These are phyloP conservation scores for Yamadazyma dushanensis DNA, from an alignment of 1,139 yeast species.

Conservation along the genomic window DNA sequence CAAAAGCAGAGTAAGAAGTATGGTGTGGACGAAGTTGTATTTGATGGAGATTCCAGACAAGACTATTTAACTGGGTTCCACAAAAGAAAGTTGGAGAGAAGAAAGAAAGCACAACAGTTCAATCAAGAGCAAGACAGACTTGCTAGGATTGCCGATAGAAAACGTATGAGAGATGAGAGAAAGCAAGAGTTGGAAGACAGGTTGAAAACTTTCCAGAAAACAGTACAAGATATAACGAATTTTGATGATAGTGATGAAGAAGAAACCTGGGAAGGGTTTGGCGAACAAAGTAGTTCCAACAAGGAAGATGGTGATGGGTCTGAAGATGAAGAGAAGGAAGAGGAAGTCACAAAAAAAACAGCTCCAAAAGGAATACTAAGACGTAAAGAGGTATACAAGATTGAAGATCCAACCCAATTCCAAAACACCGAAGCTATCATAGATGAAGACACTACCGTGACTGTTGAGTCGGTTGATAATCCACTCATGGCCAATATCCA, in stretches of 20 bases:
- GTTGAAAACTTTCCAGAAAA: constrained; percentile 56
- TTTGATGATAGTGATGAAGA: constrained; percentile 33
- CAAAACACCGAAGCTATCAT: constrained; percentile 48
- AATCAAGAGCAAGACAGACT: constrained; percentile 75
- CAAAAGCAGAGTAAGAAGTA: constrained; percentile 60
- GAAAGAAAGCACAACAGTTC: constrained; percentile 78
- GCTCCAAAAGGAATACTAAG: constrained; percentile 40
- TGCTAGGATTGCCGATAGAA: constrained; percentile 75
- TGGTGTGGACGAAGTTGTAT: constrained; percentile 77
- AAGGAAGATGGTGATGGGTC: constrained; percentile 16
- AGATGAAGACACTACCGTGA: constrained; percentile 60
- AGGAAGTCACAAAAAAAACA: constrained; percentile 1
- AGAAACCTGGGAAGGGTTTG: constrained; percentile 45
- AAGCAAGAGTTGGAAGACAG: constrained; percentile 64
- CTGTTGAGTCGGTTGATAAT: constrained; percentile 55
- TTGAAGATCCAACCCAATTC: constrained; percentile 35
- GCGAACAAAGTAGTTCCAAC: constrained; percentile 23
- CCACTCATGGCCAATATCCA: constrained; percentile 38
- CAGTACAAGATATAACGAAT: constrained; percentile 46
- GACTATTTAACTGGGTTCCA: constrained; percentile 95
- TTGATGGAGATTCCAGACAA: constrained; percentile 69
- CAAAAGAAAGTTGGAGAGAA: constrained; percentile 84
- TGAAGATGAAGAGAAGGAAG: constrained; percentile 22
- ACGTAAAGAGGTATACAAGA: constrained; percentile 44
- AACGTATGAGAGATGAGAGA: constrained; percentile 66